Evolutionary conservation across 2,329 filamentous ascomycete species (phyloP).

Genomic region (Hirsutella minnesotensis): DNA sequence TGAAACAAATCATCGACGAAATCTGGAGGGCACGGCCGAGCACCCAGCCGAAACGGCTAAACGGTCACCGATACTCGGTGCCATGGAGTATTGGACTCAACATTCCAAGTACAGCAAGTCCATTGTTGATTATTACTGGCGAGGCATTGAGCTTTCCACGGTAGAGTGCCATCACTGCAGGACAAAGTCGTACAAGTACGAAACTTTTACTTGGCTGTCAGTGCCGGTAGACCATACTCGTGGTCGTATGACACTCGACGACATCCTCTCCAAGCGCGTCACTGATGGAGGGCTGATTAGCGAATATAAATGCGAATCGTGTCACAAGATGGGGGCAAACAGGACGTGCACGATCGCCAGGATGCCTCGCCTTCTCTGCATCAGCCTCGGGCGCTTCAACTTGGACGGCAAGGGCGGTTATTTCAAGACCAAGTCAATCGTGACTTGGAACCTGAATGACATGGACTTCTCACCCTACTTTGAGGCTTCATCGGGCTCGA

Average conservation of each 20-base stretch:
- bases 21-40: slow-evolving; percentile 21
- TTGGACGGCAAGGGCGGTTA: slow-evolving; percentile 20
- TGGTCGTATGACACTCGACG: slow-evolving; percentile 29
- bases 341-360: slow-evolving; percentile 66
- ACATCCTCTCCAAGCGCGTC: slow-evolving; percentile 60
- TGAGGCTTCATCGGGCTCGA: slow-evolving; percentile 21
- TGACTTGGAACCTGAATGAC: slow-evolving; percentile 66
- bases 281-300: slow-evolving; percentile 50
- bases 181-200: slow-evolving; percentile 33
- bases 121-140: slow-evolving; percentile 71
- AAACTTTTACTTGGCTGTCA: slow-evolving; percentile 41
- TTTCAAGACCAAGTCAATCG: slow-evolving; percentile 57
- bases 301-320: slow-evolving; percentile 64
- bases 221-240: slow-evolving; percentile 23
- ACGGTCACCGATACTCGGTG: slow-evolving; percentile 38
- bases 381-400: slow-evolving; percentile 57
- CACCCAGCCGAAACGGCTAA: slow-evolving; percentile 22
- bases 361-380: slow-evolving; percentile 65
- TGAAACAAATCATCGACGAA: slow-evolving; percentile 60
- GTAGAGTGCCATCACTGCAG: slow-evolving; percentile 53
- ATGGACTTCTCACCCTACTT: slow-evolving; percentile 42
- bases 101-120: slow-evolving; percentile 60
- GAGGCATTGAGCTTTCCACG: slow-evolving; percentile 60
- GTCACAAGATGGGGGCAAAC: slow-evolving; percentile 56
- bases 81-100: slow-evolving; percentile 61